Percentiles rank a stretch among this genome's conserved stretches.
phyloP scores from a whole-genome alignment of 306 rosid species.

The Ceratonia siliqua region DNA sequence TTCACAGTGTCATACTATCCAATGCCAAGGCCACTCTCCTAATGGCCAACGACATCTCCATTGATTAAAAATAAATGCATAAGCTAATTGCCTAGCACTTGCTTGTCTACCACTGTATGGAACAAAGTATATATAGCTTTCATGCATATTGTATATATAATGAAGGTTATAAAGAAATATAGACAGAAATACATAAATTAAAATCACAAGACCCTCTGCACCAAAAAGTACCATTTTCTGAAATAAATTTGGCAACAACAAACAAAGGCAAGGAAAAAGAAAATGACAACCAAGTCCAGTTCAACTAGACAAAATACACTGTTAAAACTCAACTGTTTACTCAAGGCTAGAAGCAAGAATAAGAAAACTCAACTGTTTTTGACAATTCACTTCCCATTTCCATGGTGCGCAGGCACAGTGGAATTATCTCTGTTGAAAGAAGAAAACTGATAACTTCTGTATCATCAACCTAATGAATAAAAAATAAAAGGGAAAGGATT shows the following conservation, averaged over 20 bases:
- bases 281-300: neutral
- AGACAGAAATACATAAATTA: too few species aligned
- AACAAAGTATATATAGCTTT: neutral
- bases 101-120: neutral
- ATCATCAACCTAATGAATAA: slow-evolving; percentile 63
- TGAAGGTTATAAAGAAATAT: too few species aligned
- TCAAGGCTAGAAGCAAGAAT: slow-evolving; percentile 8
- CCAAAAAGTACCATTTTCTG: too few species aligned
- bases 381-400: slow-evolving; percentile 84
- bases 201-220: too few species aligned
- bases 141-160: too few species aligned
- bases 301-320: slow-evolving; percentile 11
- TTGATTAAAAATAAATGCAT: neutral
- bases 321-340: neutral
- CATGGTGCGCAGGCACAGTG: slow-evolving; percentile 82
- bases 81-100: neutral
- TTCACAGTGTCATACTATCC: slow-evolving; percentile 16
- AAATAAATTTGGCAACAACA: neutral
- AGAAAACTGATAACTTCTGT: slow-evolving; percentile 74
- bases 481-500: slow-evolving; percentile 9
- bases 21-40: neutral
- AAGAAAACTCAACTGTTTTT: slow-evolving; percentile 65
- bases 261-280: slow-evolving; percentile 2
- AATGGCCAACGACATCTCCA: neutral
- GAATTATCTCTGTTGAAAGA: slow-evolving; percentile 76